phyloP scores from a whole-genome alignment of 2,329 filamentous ascomycete genomes.

The Fusarium verticillioides region DNA sequence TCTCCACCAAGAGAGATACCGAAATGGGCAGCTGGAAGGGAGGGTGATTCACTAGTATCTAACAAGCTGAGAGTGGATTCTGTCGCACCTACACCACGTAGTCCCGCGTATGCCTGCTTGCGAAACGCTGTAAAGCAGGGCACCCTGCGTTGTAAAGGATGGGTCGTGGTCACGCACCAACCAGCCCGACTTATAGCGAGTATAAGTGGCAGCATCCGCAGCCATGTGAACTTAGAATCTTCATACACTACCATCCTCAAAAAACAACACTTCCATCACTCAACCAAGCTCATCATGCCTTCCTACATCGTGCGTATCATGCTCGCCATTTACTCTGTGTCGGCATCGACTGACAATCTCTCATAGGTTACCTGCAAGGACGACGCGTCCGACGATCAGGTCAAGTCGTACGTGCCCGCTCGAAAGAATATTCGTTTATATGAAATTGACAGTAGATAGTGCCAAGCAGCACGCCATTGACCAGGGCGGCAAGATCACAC shows the following conservation, averaged over 20 bases:
- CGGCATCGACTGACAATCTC: conserved; percentile 24
- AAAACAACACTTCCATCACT: conserved; percentile 22
- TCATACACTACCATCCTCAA: conserved; percentile 28
- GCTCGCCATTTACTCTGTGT: not conserved
- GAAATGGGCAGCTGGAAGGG: conserved; percentile 23
- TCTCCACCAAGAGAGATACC: conserved; percentile 11
- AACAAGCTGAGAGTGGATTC: conserved; percentile 20
- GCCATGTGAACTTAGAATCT: conserved; percentile 15
- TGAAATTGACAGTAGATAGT: conserved; percentile 54
- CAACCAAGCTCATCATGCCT: conserved; percentile 58
- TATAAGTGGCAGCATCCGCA: conserved; percentile 42
- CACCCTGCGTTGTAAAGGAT: conserved; percentile 28
- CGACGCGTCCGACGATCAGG: conserved; percentile 71
- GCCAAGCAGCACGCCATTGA: conserved; percentile 80
- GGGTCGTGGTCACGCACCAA: conserved; percentile 40
- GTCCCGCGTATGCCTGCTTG: conserved; percentile 8
- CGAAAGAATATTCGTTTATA: not conserved
- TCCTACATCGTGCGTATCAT: conserved; percentile 63
- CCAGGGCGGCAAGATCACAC: conserved; percentile 84
- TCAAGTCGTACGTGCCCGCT: conserved; percentile 68
- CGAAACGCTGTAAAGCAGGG: conserved; percentile 17
- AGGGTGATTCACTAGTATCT: conserved; percentile 32
- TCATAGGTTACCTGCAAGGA: conserved; percentile 82
- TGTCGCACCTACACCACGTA: conserved; percentile 27
- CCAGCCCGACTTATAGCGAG: conserved; percentile 29